phyloP scores from a whole-genome alignment of 2,329 filamentous ascomycete species.

The Cladosporium velox region DNA sequence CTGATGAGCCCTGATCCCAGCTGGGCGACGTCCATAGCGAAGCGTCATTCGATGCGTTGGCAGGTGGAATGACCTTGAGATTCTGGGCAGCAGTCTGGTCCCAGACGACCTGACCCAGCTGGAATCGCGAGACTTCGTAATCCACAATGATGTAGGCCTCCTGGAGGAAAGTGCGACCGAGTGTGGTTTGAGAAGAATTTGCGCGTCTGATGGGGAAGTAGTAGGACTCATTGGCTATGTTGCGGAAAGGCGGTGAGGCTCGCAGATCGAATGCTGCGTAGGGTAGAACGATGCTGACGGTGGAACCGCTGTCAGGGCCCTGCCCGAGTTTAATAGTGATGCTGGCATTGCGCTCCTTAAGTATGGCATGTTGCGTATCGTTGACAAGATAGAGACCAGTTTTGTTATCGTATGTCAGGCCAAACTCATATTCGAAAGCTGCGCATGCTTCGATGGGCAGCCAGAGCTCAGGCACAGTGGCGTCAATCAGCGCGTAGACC shows the following conservation, averaged over 20 bases:
- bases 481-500: constrained; percentile 50
- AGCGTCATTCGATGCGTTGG: constrained; percentile 11
- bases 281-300: constrained; percentile 49
- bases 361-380: constrained; percentile 55
- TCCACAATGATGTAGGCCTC: constrained; percentile 60
- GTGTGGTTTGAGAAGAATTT: constrained; percentile 54
- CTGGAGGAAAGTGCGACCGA: constrained; percentile 70
- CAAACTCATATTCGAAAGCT: constrained; percentile 64
- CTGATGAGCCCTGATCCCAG: background rate
- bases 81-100: constrained; percentile 26
- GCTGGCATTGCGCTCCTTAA: constrained; percentile 47
- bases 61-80: constrained; percentile 33
- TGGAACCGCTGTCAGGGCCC: constrained; percentile 37
- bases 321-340: constrained; percentile 49
- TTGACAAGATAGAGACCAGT: constrained; percentile 67
- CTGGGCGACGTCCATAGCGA: constrained; percentile 19
- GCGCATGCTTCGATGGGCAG: constrained; percentile 58
- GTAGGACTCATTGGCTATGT: constrained; percentile 59
- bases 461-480: constrained; percentile 53
- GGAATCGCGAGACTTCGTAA: constrained; percentile 51
- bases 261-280: constrained; percentile 54
- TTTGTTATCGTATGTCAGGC: constrained; percentile 64
- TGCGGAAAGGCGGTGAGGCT: constrained; percentile 52
- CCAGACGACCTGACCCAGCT: constrained; percentile 45
- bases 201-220: constrained; percentile 69